Percentiles rank a stretch among this genome's conserved stretches.
These are phyloP conservation scores for Cunninghamia lanceolata DNA, from an alignment of 75 land plant species.

Conservation along the genomic window DNA sequence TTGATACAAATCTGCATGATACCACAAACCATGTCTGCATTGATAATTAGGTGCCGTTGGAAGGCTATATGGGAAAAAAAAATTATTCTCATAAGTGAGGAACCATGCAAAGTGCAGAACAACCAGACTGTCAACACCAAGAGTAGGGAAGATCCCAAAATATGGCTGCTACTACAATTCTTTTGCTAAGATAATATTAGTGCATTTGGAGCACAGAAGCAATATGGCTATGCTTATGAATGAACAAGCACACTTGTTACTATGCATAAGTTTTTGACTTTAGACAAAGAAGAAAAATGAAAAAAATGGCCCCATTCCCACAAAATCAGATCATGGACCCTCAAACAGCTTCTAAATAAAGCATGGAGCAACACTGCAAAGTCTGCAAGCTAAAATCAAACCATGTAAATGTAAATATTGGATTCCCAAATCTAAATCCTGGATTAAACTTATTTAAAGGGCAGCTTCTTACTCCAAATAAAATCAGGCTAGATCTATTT, in stretches of 20 bases:
- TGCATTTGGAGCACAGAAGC: neutral
- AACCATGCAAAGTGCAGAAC: neutral
- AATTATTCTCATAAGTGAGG: neutral
- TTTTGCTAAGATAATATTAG: neutral
- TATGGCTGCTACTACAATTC: neutral
- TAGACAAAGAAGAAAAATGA: too few species aligned
- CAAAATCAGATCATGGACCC: too few species aligned
- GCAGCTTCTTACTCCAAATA: neutral
- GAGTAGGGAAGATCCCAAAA: neutral
- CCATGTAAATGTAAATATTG: neutral
- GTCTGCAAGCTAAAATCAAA: neutral
- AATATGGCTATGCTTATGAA: too few species aligned
- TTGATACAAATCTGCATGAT: neutral
- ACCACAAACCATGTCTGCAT: too few species aligned
- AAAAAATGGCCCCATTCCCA: too few species aligned
- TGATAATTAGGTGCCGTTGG: too few species aligned
- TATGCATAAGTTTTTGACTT: too few species aligned
- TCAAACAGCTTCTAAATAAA: too few species aligned
- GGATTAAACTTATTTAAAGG: neutral
- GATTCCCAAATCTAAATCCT: too few species aligned
- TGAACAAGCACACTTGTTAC: too few species aligned
- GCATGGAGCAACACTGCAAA: neutral
- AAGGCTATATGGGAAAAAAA: too few species aligned
- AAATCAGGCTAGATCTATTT: too few species aligned
- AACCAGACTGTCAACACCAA: neutral